Percentiles rank a stretch among this genome's conserved stretches.
These are phyloP conservation scores for Catenaria anguillulae DNA, from an alignment of 371 early-diverging fungal species.

Conservation along the genomic window DNA sequence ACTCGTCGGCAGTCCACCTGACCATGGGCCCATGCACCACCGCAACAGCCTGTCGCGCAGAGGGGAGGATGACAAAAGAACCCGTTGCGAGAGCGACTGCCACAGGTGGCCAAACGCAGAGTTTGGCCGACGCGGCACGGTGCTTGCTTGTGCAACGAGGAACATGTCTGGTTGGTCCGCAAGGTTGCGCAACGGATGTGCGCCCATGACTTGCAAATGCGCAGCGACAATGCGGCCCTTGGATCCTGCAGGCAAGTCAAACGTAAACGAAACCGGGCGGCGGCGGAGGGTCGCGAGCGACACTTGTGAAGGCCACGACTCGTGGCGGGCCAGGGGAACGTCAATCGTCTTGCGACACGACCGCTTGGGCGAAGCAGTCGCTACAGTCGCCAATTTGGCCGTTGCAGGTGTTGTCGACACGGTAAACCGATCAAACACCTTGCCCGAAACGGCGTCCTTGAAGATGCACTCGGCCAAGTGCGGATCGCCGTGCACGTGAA, in stretches of 20 bases:
- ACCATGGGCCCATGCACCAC: neutral
- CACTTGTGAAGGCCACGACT: neutral
- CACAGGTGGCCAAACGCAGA: neutral
- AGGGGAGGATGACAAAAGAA: neutral
- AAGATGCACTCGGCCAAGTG: slow-evolving; percentile 18
- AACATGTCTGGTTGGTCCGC: neutral
- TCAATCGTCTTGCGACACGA: neutral
- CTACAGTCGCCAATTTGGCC: too few species aligned
- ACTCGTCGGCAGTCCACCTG: neutral
- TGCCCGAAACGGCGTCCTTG: slow-evolving; percentile 11
- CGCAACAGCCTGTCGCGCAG: neutral
- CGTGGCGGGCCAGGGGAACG: neutral
- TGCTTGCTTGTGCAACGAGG: neutral
- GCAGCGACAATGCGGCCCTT: slow-evolving; percentile 1
- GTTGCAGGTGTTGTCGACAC: neutral
- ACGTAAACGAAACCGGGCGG: neutral
- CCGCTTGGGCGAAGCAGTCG: neutral
- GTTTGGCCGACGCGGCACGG: neutral
- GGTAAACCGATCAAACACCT: slow-evolving; percentile 18
- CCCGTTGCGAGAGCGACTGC: neutral
- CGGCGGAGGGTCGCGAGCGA: neutral
- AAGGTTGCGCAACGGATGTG: neutral
- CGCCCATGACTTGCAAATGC: slow-evolving; percentile 6
- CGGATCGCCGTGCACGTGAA: slow-evolving; percentile 13
- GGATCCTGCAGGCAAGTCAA: neutral